Evolutionary conservation across 306 rosid genomes (phyloP).

Genomic region (Lathyrus tuberosus): DNA sequence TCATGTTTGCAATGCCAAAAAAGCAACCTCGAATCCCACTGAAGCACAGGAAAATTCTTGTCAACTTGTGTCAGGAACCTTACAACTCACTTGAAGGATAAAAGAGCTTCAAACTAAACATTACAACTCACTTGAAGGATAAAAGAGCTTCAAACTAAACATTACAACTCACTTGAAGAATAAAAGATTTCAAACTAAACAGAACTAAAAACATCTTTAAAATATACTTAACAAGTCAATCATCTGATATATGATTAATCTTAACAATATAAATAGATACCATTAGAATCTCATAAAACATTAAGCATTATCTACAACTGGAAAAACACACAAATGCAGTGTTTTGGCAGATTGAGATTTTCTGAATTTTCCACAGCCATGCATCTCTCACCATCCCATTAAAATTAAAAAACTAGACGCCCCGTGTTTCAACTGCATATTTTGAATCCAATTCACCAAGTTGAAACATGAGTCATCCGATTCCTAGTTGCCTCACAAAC

Average conservation of each 20-base stretch:
- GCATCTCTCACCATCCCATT: not conserved
- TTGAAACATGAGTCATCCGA: not conserved
- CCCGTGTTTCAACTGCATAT: not conserved
- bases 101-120: slow-evolving; percentile 23
- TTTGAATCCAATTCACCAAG: not conserved
- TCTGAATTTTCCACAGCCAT: not conserved
- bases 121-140: not conserved
- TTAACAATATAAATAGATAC: slow-evolving; percentile 10
- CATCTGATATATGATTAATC: not conserved
- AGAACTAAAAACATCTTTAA: slow-evolving; percentile 28
- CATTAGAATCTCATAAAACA: slow-evolving; percentile 25
- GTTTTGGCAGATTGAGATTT: not conserved
- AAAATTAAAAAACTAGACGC: not conserved
- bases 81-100: slow-evolving; percentile 36
- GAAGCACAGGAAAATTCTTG: slow-evolving; percentile 52
- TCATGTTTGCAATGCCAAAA: slow-evolving; percentile 93
- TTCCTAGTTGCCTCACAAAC: not conserved
- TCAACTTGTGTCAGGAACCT: slow-evolving; percentile 36
- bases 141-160: slow-evolving; percentile 18
- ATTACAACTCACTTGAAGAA: not conserved
- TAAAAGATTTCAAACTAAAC: slow-evolving; percentile 18
- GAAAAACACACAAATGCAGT: not conserved
- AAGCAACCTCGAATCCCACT: slow-evolving; percentile 94
- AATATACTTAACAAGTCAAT: not conserved
- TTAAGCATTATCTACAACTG: not conserved